These are phyloP conservation scores for Tricholoma terreum DNA, from an alignment of 768 basidiomycete genomes.

Conservation along the genomic window DNA sequence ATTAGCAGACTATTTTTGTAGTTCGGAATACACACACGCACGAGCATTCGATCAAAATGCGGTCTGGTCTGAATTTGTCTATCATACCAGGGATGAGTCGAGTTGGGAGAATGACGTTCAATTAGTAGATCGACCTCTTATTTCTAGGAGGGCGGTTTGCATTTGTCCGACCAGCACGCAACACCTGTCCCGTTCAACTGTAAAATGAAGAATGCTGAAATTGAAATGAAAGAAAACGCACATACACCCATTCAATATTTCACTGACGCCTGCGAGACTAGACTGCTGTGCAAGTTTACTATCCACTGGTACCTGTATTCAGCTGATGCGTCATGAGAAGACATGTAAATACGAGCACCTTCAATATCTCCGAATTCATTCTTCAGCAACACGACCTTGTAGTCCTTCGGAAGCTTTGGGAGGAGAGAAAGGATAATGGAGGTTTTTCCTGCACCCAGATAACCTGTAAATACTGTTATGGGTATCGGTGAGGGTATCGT, in stretches of 20 bases:
- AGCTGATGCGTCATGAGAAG: neutral
- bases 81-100: constrained; percentile 1
- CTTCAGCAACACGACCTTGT: constrained; percentile 88
- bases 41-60: constrained; percentile 96
- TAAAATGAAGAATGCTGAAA: neutral
- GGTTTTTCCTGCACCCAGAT: constrained; percentile 81
- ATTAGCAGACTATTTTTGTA: neutral
- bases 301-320: constrained; percentile 54
- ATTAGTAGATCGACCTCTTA: constrained; percentile 51
- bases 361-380: constrained; percentile 96
- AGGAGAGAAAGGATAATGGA: constrained; percentile 81
- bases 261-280: constrained; percentile 81
- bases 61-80: constrained; percentile 84
- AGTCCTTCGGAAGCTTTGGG: constrained; percentile 77
- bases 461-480: constrained; percentile 95
- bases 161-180: constrained; percentile 95
- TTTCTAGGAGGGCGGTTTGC: constrained; percentile 86
- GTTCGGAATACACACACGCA: constrained; percentile 33
- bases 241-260: constrained; percentile 97
- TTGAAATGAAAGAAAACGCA: constrained; percentile 33
- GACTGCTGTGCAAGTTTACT: constrained; percentile 87
- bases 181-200: constrained; percentile 50
- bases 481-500: constrained; percentile 49
- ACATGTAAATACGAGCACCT: constrained; percentile 39
- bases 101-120: neutral